phyloP scores from a whole-genome alignment of 768 basidiomycete species.

The Boletus reticuloceps region DNA sequence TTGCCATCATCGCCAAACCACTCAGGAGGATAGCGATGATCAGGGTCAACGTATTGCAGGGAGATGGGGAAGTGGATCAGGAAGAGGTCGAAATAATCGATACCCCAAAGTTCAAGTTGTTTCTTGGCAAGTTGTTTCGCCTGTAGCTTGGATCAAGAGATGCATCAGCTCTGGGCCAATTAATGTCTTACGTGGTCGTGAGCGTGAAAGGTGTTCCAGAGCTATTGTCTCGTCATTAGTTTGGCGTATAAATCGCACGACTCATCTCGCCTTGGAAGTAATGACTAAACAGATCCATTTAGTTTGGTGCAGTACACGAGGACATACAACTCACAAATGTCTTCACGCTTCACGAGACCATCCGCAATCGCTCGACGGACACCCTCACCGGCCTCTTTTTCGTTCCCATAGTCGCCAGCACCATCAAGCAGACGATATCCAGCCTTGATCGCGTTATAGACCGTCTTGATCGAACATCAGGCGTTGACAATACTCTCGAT shows the following conservation, averaged over 20 bases:
- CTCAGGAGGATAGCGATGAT: conserved; percentile 75
- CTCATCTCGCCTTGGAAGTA: conserved; percentile 64
- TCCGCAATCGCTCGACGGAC: conserved; percentile 74
- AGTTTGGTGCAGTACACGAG: not conserved
- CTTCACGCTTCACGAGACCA: conserved; percentile 84
- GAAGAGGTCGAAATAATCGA: conserved; percentile 82
- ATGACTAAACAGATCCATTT: conserved; percentile 49
- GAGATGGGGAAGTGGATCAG: conserved; percentile 85
- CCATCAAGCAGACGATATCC: conserved; percentile 88
- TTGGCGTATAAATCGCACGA: not conserved
- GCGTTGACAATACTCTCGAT: not conserved
- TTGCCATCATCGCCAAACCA: conserved; percentile 77
- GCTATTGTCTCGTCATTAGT: conserved; percentile 35
- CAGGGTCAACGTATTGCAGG: conserved; percentile 75
- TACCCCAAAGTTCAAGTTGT: conserved; percentile 79
- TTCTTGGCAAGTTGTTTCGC: conserved; percentile 53
- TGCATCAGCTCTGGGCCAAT: not conserved
- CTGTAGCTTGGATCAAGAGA: conserved; percentile 27
- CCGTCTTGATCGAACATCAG: conserved; percentile 44
- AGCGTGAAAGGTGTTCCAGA: conserved; percentile 91
- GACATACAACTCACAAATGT: conserved; percentile 59
- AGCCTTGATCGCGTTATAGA: conserved; percentile 81
- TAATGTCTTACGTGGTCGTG: conserved; percentile 58
- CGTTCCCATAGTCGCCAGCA: conserved; percentile 87
- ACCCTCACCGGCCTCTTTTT: conserved; percentile 80